Evolutionary conservation across 139 green algal genomes (phyloP), one percentile per base, ranked within the genome.

Genomic region (Chlorella sp.): DNA sequence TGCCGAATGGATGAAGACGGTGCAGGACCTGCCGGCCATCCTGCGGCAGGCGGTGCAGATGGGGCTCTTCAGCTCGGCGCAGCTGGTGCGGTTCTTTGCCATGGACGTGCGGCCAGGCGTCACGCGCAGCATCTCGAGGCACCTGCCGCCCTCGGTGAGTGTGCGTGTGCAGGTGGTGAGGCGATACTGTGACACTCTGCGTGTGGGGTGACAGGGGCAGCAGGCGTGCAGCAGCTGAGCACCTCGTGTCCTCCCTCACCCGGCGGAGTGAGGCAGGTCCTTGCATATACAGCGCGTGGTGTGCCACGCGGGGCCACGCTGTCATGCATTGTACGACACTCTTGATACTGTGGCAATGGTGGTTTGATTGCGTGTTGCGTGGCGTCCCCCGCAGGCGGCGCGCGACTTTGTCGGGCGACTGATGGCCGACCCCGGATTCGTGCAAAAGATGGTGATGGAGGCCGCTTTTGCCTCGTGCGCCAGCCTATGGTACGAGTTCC

Each of bases 391-490:
- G 72, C 82, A 93, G 83, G 76, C 89, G 30, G 89, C 90, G 0
- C 86, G 93, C 14, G 89, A 89, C 42, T 93, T 99, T 72, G 89
- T 99, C 49, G 95, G 95, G 49, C 86, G 95, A 49, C 72, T 97
- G 5, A 98, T 99, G 93, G 95, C 91, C 10, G 95, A 99, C 82
- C 94, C 95, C 0, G 94, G 88, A 0, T 98, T 99, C 72, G 82
- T 94, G 35, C 91, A 95, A 50, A 99, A 99, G 88, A 69, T 98
- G 69, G 67, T 81, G 2, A 79, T 97, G 51, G 95, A 99, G 85
- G 86, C 95, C 74, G 35, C 76, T 1, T 79, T 99, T 49, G 92
- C 94, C 20, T 80, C 93, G 29, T 65, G 42, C 24, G 68, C 31
- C 22, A 88, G 76, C 36, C 74, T 98, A 55, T 63, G 76, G 30